Evolutionary conservation across 2,329 filamentous ascomycete genomes (phyloP).

Genomic region (Periconia sp.): DNA sequence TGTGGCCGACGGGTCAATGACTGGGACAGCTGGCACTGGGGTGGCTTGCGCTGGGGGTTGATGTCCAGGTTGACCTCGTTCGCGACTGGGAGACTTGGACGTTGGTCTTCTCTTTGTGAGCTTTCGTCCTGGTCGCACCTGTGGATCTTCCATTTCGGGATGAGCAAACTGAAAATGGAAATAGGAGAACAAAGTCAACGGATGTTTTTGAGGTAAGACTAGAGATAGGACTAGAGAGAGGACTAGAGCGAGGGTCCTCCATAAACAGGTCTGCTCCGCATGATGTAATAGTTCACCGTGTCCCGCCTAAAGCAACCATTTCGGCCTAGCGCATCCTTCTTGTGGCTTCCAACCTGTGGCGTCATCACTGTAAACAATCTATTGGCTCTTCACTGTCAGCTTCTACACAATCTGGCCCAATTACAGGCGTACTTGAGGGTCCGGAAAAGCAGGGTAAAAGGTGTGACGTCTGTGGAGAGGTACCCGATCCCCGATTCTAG

Average conservation of each 20-base stretch:
- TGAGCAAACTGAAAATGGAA: not conserved
- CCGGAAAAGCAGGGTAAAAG: not conserved
- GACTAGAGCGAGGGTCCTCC: constrained; percentile 1
- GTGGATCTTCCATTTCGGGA: constrained; percentile 11
- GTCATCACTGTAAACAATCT: not conserved
- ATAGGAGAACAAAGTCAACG: constrained; percentile 3
- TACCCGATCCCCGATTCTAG: constrained; percentile 42
- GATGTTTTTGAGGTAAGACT: not conserved
- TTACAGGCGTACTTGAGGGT: not conserved
- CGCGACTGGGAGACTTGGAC: constrained; percentile 15
- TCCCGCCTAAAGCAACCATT: not conserved
- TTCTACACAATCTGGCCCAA: constrained; percentile 3
- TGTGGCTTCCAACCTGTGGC: constrained; percentile 2
- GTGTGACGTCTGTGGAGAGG: constrained; percentile 9
- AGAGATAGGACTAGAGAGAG: not conserved
- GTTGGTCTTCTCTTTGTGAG: constrained; percentile 34
- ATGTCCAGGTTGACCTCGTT: constrained; percentile 10
- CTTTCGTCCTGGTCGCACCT: constrained; percentile 30
- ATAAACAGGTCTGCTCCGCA: constrained; percentile 2
- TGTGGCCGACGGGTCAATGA: constrained; percentile 8
- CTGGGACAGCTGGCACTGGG: constrained; percentile 14
- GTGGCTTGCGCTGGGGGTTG: not conserved
- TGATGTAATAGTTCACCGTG: constrained; percentile 2
- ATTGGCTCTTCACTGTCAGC: no score
- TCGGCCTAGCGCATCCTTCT: not conserved